Evolutionary conservation across 495 filamentous ascomycete species (phyloP).

Genomic region (Beverwykella pulmonaria): DNA sequence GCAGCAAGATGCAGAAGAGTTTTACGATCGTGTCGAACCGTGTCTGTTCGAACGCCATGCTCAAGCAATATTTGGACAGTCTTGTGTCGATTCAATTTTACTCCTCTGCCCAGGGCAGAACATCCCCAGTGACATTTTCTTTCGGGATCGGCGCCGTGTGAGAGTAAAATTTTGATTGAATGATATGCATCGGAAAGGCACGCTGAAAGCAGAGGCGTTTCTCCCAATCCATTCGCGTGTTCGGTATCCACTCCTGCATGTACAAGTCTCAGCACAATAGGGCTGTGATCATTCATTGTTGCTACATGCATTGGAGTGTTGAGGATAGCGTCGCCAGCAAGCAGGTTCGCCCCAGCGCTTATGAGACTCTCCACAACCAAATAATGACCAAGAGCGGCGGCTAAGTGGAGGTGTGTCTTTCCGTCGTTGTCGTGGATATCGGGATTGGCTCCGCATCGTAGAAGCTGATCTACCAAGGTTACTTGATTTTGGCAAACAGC

Average conservation of each 20-base stretch:
- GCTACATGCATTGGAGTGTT: not conserved
- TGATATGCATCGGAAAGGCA: not conserved
- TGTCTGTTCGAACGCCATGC: not conserved
- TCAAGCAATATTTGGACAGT: not conserved
- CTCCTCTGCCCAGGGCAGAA: not conserved
- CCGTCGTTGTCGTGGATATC: not conserved
- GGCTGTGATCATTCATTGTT: not conserved
- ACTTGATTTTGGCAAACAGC: not conserved
- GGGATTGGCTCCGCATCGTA: not conserved
- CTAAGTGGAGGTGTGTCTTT: not conserved
- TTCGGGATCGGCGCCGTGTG: not conserved
- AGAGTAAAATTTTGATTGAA: not conserved
- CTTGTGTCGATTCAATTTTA: not conserved
- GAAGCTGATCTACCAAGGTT: not conserved
- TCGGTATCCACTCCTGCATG: not conserved
- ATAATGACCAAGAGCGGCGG: not conserved
- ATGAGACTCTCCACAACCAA: not conserved
- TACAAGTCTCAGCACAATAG: not conserved
- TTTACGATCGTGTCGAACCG: not conserved
- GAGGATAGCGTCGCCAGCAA: not conserved
- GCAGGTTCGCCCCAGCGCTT: not conserved
- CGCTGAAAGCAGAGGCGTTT: not conserved
- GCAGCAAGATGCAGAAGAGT: not conserved
- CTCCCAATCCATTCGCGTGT: not conserved
- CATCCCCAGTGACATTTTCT: not conserved